These are phyloP conservation scores for Musa itinerans DNA, from an alignment of 176 grass and related monocot species.

Conservation along the genomic window DNA sequence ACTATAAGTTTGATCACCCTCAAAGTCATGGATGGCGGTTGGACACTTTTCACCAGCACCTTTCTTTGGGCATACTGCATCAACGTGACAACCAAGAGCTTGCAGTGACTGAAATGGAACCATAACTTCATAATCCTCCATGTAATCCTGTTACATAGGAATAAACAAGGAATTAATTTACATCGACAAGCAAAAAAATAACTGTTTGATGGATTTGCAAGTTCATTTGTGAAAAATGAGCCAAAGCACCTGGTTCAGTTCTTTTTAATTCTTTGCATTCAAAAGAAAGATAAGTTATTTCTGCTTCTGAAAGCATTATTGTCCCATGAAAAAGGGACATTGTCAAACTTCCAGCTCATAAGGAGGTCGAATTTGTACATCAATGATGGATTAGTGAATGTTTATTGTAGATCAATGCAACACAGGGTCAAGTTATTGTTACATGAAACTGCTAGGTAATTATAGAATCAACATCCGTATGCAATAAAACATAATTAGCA, in stretches of 20 bases:
- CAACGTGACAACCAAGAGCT: constrained; percentile 80
- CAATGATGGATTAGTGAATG: no score
- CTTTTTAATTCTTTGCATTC: not conserved
- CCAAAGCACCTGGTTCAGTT: not conserved
- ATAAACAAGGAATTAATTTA: not conserved
- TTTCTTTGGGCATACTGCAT: constrained; percentile 70
- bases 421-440: no score
- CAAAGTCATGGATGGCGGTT: constrained; percentile 91
- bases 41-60: constrained; percentile 57
- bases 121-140: constrained; percentile 99
- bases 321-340: no score
- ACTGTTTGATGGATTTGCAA: not conserved
- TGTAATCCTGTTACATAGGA: constrained; percentile 54
- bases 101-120: constrained; percentile 89
- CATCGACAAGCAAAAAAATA: not conserved
- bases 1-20: constrained; percentile 92
- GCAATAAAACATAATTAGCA: no score
- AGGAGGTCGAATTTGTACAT: no score
- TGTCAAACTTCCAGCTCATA: no score
- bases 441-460: no score
- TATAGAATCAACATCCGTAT: no score
- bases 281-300: not conserved
- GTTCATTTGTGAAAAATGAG: not conserved
- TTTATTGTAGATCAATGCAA: no score
- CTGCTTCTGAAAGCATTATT: not conserved